Evolutionary conservation across 1,139 yeast genomes (phyloP).

Genomic region (Geotrichum citri-aurantii): DNA sequence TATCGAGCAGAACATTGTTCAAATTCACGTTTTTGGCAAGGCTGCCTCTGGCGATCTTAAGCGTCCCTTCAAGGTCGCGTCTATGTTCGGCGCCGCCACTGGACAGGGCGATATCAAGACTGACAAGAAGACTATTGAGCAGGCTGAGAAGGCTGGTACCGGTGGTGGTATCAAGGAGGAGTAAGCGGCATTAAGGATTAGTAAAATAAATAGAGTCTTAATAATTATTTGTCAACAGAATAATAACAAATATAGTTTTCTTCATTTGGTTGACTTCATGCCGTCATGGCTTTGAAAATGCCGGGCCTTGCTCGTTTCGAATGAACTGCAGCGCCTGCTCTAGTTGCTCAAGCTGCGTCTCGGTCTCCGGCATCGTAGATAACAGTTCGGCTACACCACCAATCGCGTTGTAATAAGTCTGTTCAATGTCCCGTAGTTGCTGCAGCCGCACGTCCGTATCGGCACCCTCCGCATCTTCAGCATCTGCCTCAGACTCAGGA

Average conservation of each 20-base stretch:
- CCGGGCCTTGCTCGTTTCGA: neutral
- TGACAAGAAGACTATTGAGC: constrained; percentile 76
- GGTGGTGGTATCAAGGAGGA: constrained; percentile 87
- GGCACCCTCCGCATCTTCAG: constrained; percentile 2
- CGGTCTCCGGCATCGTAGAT: constrained; percentile 21
- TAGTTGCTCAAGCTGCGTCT: constrained; percentile 21
- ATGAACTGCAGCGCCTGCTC: constrained; percentile 21
- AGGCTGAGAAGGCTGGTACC: constrained; percentile 77
- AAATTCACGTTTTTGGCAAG: constrained; percentile 80
- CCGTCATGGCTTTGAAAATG: neutral
- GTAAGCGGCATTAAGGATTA: constrained; percentile 85
- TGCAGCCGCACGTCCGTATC: constrained; percentile 18
- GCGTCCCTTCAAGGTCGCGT: constrained; percentile 93
- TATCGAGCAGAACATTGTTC: constrained; percentile 83
- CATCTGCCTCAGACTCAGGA: neutral
- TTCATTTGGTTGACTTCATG: neutral
- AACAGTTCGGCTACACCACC: constrained; percentile 15
- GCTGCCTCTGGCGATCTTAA: constrained; percentile 87
- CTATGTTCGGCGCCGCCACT: constrained; percentile 68
- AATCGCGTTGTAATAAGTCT: constrained; percentile 8
- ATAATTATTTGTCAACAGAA: neutral
- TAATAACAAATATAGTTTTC: neutral
- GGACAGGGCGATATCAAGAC: constrained; percentile 59
- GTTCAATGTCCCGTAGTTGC: constrained; percentile 6
- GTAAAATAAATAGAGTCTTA: constrained; percentile 35